Percentiles rank a stretch among this genome's conserved stretches.
Conservation (phyloP, 2,329 filamentous ascomycete species). For the Acarospora socialis region DNA sequence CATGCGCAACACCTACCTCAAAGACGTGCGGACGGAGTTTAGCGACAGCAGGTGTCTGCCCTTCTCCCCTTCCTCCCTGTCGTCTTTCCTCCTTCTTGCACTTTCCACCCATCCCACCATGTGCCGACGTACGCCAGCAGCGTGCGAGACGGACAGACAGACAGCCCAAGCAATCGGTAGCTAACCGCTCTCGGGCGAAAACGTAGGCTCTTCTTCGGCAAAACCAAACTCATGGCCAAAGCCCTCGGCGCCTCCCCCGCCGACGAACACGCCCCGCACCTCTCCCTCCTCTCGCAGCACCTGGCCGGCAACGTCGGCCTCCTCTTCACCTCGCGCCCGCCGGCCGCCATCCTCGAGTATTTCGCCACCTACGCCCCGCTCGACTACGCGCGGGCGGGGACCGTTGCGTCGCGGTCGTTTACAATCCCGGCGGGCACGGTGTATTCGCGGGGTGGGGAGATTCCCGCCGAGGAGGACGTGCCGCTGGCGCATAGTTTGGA, state of each 20-base stretch:
- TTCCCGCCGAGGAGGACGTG: constrained; percentile 68
- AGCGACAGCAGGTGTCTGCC: constrained; percentile 58
- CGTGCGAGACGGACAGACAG: too few relatives aligned
- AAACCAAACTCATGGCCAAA: constrained; percentile 97
- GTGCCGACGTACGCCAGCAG: too few relatives aligned
- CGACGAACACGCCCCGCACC: constrained; percentile 66
- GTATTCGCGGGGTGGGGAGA: constrained; percentile 63
- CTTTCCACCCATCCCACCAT: too few relatives aligned
- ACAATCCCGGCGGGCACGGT: constrained; percentile 72
- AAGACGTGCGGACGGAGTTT: constrained; percentile 75
- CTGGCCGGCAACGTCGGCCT: constrained; percentile 76
- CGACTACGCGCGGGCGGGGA: constrained; percentile 86
- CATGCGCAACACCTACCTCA: constrained; percentile 95
- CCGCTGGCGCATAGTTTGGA: constrained; percentile 79
- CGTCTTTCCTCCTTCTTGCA: background rate
- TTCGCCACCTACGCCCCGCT: constrained; percentile 58
- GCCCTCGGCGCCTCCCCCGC: constrained; percentile 68
- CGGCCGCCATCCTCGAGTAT: constrained; percentile 52
- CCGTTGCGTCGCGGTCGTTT: constrained; percentile 58
- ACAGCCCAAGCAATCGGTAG: too few relatives aligned
- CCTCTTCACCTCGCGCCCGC: constrained; percentile 70
- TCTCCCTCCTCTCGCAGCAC: constrained; percentile 54
- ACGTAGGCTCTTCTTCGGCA: constrained; percentile 95
- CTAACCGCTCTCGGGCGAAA: too few relatives aligned
- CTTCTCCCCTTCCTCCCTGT: constrained; percentile 3